Percentiles rank a stretch among this genome's conserved stretches.
Evolutionary conservation across 1,284 basidiomycete species (phyloP).

Genomic region (Gomphus bonarii): DNA sequence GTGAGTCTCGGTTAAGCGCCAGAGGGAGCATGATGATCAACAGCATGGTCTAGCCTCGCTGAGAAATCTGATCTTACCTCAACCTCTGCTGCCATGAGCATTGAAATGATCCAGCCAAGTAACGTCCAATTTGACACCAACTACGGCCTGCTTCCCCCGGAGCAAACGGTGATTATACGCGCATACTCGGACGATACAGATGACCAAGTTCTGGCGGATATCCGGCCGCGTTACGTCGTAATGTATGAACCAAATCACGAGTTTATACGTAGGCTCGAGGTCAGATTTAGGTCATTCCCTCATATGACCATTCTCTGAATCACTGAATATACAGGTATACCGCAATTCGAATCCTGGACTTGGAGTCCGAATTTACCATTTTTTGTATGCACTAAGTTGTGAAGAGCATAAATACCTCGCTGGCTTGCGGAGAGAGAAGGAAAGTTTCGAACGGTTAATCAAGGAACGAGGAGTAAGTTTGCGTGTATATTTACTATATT

Average conservation of each 20-base stretch:
- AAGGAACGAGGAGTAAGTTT: conserved; percentile 77
- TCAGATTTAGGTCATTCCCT: conserved; percentile 21
- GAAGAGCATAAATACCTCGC: conserved; percentile 96
- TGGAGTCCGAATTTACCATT: conserved; percentile 88
- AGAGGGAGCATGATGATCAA: neutral
- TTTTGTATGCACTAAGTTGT: conserved; percentile 86
- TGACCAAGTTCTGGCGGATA: conserved; percentile 80
- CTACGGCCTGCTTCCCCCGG: conserved; percentile 75
- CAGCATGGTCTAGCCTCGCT: neutral
- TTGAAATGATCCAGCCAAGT: neutral
- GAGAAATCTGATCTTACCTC: neutral
- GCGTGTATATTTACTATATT: neutral
- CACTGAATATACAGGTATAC: conserved; percentile 58
- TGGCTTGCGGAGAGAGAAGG: conserved; percentile 83
- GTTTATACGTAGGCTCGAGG: conserved; percentile 89
- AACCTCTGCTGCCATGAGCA: neutral
- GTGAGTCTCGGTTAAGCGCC: conserved; percentile 30
- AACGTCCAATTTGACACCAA: conserved; percentile 57
- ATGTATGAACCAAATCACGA: conserved; percentile 95
- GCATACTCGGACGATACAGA: conserved; percentile 91
- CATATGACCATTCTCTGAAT: neutral
- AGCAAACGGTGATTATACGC: conserved; percentile 79
- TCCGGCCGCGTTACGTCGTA: conserved; percentile 85
- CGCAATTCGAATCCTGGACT: conserved; percentile 72
- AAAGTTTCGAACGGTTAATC: conserved; percentile 90